Evolutionary conservation across 176 grass and related monocot genomes (phyloP), one percentile per base, ranked within the genome.

Genomic region (Oryza longistaminata): DNA sequence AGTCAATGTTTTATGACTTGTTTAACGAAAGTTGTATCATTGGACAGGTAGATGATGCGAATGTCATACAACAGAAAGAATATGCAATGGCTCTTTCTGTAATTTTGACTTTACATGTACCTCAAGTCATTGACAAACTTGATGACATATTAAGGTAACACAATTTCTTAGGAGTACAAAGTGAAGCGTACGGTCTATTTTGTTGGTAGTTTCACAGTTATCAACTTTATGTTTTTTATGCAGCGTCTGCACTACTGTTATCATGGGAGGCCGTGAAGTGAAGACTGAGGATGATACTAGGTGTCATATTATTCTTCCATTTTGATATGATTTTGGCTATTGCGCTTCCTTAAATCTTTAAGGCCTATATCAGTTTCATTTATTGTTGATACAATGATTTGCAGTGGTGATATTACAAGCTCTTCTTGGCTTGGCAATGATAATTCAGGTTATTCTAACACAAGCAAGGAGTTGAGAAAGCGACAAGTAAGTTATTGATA

Each of bases 111-210:
- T 94, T 99, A 76, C 89, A 92, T 82, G 87, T 96, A 68, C 91
- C 93, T 73, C 85, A 96, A 87, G 79, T 99, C 44, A 93, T 99
- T 5, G 93, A 99, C 73, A 99, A 92, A 94, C 96, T 99, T 21
- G 96, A 99, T 81, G 96, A 99, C 64, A 96, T 99, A 53, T 89
- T 99, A 87, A 96, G 91, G 96, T 99, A 90, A 81, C 48, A 66
- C 43, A 58, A 44, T 82, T 68, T 60, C 16, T 85, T 25, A 25
- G 66, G 58, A 64, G 75, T 16, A 65, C 48, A 85, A 85, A 76
- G 65, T 65, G 12, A 69, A 60, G 52, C 17, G 24, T 66, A 22
- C 45, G 67, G 25, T 27, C 55, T 64, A 11, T 44, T 13, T 75
- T 82, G 25, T 40, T 80, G 12, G 34, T 81, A 75, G 26, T 80